Conservation (phyloP, 768 basidiomycete species). For the Udeniomyces megalosporus region DNA sequence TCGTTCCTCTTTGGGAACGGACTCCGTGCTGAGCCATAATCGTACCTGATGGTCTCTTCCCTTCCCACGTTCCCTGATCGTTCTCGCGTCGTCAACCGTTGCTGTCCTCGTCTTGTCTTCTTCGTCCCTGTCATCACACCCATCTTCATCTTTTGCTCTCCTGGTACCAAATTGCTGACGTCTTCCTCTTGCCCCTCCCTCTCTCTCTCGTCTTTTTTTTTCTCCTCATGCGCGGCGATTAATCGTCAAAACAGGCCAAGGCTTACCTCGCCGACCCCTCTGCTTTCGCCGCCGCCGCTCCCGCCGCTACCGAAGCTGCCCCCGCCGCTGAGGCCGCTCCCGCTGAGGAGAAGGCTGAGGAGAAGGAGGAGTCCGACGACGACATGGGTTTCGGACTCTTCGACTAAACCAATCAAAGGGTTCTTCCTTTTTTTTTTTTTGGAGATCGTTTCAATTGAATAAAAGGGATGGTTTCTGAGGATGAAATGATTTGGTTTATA, state of each 20-base stretch:
- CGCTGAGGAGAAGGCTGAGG: constrained; percentile 30
- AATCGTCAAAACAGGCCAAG: constrained; percentile 54
- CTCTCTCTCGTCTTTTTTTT: constrained; percentile 16
- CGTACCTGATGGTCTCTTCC: constrained; percentile 17
- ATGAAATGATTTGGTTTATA: no score
- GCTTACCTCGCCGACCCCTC: constrained; percentile 95
- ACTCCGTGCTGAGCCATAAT: constrained; percentile 15
- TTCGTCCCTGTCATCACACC: no score
- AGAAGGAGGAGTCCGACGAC: constrained; percentile 42
- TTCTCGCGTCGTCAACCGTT: no score
- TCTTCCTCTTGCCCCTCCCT: background rate
- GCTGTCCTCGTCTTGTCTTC: no score
- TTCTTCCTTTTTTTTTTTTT: no score
- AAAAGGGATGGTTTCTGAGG: no score
- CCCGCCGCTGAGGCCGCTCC: constrained; percentile 1
- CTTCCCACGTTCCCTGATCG: constrained; percentile 22
- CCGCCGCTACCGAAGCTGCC: background rate
- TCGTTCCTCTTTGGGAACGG: constrained; percentile 10
- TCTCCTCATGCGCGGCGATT: no score
- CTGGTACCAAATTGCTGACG: constrained; percentile 25
- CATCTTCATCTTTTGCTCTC: background rate
- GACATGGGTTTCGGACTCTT: constrained; percentile 30
- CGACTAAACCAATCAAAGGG: no score
- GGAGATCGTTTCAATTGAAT: no score
- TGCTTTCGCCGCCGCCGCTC: constrained; percentile 42